Evolutionary conservation across 805 yeast genomes (phyloP).

Genomic region (Metschnikowia anglica): DNA sequence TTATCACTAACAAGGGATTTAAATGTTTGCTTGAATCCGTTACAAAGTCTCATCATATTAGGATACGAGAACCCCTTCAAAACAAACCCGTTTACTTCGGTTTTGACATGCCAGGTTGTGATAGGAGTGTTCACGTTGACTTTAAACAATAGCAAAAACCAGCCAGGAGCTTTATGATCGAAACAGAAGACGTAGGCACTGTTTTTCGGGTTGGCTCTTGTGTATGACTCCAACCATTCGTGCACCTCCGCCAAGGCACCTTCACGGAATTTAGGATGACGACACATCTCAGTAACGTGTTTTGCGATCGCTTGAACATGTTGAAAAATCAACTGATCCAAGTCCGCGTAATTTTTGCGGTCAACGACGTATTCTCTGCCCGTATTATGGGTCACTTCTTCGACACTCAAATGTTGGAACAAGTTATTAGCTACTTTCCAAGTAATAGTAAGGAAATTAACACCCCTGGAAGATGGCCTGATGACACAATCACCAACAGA

Average conservation of each 20-base stretch:
- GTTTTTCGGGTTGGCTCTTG: constrained; percentile 86
- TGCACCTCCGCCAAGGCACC: constrained; percentile 80
- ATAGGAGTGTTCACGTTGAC: constrained; percentile 66
- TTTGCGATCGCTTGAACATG: constrained; percentile 82
- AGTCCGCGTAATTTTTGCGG: constrained; percentile 68
- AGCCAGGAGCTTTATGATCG: constrained; percentile 92
- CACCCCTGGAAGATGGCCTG: constrained; percentile 90
- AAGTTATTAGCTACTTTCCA: constrained; percentile 93
- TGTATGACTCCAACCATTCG: constrained; percentile 83
- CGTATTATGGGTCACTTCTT: constrained; percentile 67
- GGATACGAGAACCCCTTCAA: constrained; percentile 81
- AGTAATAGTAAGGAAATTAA: constrained; percentile 84
- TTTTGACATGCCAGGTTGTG: constrained; percentile 85
- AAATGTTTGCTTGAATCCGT: constrained; percentile 83
- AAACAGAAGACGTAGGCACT: constrained; percentile 89
- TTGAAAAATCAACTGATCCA: constrained; percentile 88
- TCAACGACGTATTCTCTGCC: constrained; percentile 67
- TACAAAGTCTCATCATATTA: constrained; percentile 83
- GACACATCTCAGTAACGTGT: constrained; percentile 78
- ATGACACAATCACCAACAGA: constrained; percentile 90
- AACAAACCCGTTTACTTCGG: constrained; percentile 83
- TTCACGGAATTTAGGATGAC: constrained; percentile 82
- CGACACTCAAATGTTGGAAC: constrained; percentile 87
- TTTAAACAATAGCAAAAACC: constrained; percentile 84
- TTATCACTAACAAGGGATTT: constrained; percentile 33